phyloP scores from a whole-genome alignment of 208 protist species.

The Trypanosoma vivax region DNA sequence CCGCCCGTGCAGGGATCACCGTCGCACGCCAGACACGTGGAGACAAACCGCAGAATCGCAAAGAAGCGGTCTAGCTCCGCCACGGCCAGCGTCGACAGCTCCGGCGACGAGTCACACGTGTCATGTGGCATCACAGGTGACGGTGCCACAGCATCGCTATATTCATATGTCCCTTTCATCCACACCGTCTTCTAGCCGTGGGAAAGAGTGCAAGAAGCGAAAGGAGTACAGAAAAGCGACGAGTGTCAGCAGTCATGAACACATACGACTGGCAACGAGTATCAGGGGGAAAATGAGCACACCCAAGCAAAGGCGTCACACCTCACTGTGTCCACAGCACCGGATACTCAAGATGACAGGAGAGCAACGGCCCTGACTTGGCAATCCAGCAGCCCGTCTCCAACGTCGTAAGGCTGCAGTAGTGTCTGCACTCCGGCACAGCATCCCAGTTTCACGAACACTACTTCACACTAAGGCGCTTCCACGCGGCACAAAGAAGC shows the following conservation, averaged over 20 bases:
- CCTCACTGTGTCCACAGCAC: slow-evolving; percentile 72
- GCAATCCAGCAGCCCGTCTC: slow-evolving; percentile 89
- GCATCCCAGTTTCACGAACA: no score
- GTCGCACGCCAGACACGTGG: slow-evolving; percentile 15
- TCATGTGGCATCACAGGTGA: no score
- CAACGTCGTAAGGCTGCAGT: slow-evolving; percentile 77
- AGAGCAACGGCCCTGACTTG: slow-evolving; percentile 82
- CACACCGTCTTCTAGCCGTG: no score
- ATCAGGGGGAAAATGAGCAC: background rate
- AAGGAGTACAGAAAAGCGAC: background rate
- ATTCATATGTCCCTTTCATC: no score
- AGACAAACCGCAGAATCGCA: slow-evolving; percentile 49
- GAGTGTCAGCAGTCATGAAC: no score
- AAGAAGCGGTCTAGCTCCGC: slow-evolving; percentile 43
- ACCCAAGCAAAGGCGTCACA: slow-evolving; percentile 3
- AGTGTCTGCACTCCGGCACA: slow-evolving; percentile 47
- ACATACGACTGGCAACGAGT: no score
- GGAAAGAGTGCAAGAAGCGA: background rate
- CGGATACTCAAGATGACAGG: slow-evolving; percentile 63
- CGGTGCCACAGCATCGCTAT: no score
- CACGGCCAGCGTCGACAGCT: background rate
- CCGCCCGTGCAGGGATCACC: background rate
- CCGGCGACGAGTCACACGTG: background rate
- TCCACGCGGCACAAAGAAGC: background rate
- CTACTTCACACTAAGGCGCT: slow-evolving; percentile 55